Evolutionary conservation across 2,329 filamentous ascomycete species (phyloP).

Genomic region (Triangularia setosa): DNA sequence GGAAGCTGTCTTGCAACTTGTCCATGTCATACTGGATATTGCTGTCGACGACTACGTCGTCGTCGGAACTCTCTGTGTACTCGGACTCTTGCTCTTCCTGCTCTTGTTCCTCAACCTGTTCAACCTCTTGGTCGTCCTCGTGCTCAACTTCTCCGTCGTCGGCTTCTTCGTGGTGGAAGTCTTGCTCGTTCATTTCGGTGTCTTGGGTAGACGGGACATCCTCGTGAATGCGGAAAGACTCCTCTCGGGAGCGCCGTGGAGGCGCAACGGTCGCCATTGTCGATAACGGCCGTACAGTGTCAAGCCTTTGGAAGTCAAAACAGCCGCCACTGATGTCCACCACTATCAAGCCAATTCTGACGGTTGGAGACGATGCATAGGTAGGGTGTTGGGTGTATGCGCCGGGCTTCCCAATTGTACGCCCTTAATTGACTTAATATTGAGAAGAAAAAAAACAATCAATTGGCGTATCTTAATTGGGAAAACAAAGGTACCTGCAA

Average conservation of each 20-base stretch:
- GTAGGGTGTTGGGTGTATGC: not conserved
- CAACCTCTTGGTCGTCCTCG: constrained; percentile 26
- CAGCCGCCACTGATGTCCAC: not conserved
- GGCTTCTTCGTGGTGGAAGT: constrained; percentile 28
- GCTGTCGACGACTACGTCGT: constrained; percentile 64
- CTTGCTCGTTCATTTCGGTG: constrained; percentile 43
- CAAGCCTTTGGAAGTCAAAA: not conserved
- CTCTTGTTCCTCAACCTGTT: constrained; percentile 27
- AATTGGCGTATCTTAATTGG: not conserved
- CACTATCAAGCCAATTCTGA: not conserved
- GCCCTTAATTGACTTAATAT: not conserved
- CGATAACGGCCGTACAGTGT: constrained; percentile 3
- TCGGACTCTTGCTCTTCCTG: constrained; percentile 38
- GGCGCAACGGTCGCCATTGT: constrained; percentile 22
- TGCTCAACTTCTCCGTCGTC: constrained; percentile 34
- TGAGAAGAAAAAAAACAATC: not conserved
- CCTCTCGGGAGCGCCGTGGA: constrained; percentile 30
- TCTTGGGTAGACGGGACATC: constrained; percentile 47
- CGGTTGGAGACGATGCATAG: not conserved
- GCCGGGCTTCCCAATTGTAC: not conserved
- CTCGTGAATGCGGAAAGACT: constrained; percentile 47
- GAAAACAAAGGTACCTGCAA: not conserved
- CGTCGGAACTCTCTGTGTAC: constrained; percentile 49
- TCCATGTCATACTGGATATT: constrained; percentile 81
- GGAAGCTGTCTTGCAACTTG: constrained; percentile 76